A percentile compares a stretch with the other conserved stretches of the same genome.
Evolutionary conservation across 2,329 filamentous ascomycete genomes (phyloP).

Genomic region (Penicillium palitans): DNA sequence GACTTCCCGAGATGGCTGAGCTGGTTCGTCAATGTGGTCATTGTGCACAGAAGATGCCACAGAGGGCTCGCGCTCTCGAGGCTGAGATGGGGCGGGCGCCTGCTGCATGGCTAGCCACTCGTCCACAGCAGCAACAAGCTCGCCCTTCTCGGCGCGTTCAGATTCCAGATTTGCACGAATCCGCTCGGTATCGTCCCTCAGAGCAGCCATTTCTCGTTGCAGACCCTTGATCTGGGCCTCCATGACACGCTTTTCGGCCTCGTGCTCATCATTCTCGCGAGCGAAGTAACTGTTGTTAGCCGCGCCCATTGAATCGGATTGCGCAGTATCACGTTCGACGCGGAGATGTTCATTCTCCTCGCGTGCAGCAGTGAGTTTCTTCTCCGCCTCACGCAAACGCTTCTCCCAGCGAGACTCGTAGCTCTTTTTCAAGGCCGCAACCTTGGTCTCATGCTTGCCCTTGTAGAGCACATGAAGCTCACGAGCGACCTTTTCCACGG

Average conservation of each 20-base stretch:
- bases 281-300: conserved; percentile 48
- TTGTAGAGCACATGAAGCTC: conserved; percentile 94
- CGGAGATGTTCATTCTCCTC: conserved; percentile 75
- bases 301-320: conserved; percentile 55
- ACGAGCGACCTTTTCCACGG: conserved; percentile 86
- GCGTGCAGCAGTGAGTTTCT: conserved; percentile 65
- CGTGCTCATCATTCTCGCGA: conserved; percentile 59
- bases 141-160: conserved; percentile 53
- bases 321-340: conserved; percentile 63
- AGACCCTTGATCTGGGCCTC: conserved; percentile 74
- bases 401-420: conserved; percentile 90
- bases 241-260: conserved; percentile 67
- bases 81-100: conserved; percentile 13
- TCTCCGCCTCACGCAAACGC: conserved; percentile 76
- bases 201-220: conserved; percentile 67
- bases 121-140: conserved; percentile 50
- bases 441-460: conserved; percentile 95
- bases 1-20: conserved; percentile 17
- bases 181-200: conserved; percentile 67
- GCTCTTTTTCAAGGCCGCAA: conserved; percentile 77
- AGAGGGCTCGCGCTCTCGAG: conserved; percentile 18
- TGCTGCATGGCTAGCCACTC: conserved; percentile 48
- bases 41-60: conserved; percentile 18
- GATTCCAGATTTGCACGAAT: conserved; percentile 60
- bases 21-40: conserved; percentile 12